A percentile compares a stretch with the other conserved stretches of the same genome.
Conservation (phyloP, 202 grass and related monocot genomes). For the Bolboschoenoplectus hybrid region DNA sequence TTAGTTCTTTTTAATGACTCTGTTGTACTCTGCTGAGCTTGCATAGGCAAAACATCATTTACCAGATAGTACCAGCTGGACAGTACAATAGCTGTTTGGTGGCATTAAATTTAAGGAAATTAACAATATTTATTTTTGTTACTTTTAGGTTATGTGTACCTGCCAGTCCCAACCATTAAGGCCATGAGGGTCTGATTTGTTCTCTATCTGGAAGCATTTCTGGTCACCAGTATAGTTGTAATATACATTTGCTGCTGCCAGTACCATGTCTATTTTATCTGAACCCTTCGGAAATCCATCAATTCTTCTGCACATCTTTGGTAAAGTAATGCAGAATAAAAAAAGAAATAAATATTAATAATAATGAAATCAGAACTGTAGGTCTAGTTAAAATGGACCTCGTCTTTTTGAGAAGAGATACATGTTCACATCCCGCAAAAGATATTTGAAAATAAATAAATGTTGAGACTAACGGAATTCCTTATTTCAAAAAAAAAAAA, state of each 20-base stretch:
- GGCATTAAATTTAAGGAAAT: neutral
- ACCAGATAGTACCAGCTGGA: neutral
- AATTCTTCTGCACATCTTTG: conserved; percentile 88
- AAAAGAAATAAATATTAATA: neutral
- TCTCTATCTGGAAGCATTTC: conserved; percentile 68
- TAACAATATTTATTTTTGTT: neutral
- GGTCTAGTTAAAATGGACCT: too few species aligned
- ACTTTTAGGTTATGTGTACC: conserved; percentile 46
- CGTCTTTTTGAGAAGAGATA: too few species aligned
- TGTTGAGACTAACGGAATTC: too few species aligned
- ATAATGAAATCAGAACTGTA: neutral
- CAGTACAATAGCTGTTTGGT: neutral
- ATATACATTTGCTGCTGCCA: conserved; percentile 69
- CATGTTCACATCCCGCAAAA: too few species aligned
- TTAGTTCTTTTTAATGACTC: neutral
- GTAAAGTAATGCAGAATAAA: conserved; percentile 14
- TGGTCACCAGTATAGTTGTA: conserved; percentile 81
- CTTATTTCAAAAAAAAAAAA: too few species aligned
- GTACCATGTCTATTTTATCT: conserved; percentile 59
- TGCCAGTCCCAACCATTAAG: conserved; percentile 89
- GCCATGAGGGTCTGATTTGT: conserved; percentile 75
- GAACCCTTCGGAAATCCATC: conserved; percentile 51
- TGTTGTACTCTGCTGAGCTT: neutral
- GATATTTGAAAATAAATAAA: too few species aligned
- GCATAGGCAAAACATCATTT: neutral